Evolutionary conservation across 2,329 filamentous ascomycete species (phyloP), one percentile per base, ranked within the genome.

Genomic region (Ampelomyces quisqualis): DNA sequence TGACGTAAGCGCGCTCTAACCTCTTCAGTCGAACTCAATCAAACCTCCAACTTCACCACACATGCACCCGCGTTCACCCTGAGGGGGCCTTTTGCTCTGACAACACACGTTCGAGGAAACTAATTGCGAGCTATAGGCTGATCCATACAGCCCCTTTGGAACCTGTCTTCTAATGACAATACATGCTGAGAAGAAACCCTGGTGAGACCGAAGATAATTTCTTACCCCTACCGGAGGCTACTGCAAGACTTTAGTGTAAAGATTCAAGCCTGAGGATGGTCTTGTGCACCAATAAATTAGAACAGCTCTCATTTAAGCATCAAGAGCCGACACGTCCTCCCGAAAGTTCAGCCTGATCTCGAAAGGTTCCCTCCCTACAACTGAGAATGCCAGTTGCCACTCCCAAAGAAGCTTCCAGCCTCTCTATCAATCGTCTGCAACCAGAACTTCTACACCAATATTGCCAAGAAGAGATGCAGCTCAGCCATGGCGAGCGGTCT

Each of bases 401-500:
- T 28, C 26, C 34, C 24, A 37, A 3, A 21, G 24, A n/a, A 37
- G 23, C 14, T 27, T 7, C 33, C 33, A 5, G 21, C 33, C 11
- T 18, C 7, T 4, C 19, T 36, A 14, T 27, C 23, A n/a, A 22
- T 15, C 33, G 15, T 7, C 7, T 27, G 8, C 14, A 36, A 14
- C 10, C 53, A 44, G 18, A 51, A 55, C 1, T 38, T 42, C 49
- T 44, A 51, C 13, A 55, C 22, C 10, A 55, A 29, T 6, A 35
- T 22, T 9, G 43, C 47, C 5, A 55, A 30, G 27, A 55, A 42
- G 1, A 55, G 13, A 8, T 49, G 32, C 49, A 49, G 34, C 21
- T 53, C 49, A 20, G 41, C 53, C 29, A 59, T 62, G 1, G 57
- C 54, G 35, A 44, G 28, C 18, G 15, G 22, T 10, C 24, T 44